Evolutionary conservation across 371 early-diverging fungal genomes (phyloP), one percentile per base, ranked within the genome.

Genomic region (Syncephalis plumigaleata): DNA sequence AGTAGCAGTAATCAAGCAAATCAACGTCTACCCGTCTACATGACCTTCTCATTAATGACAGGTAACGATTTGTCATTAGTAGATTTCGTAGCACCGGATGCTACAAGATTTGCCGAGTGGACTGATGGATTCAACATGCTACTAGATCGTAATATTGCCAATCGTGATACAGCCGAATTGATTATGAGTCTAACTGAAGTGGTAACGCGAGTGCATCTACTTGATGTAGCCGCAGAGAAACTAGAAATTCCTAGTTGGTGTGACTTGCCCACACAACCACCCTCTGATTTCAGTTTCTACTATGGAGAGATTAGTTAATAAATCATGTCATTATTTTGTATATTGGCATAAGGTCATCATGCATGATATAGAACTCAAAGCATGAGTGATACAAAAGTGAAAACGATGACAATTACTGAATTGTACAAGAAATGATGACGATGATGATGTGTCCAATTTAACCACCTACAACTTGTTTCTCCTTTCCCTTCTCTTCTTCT

Each of bases 111-210:
- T 24, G 63, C 75, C 2, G 85, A 84, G 52, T 84, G 85, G 85
- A 77, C 73, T n/a, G 85, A 84, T 55, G 85, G 82, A 1, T 73
- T 84, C 46, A 77, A 75, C 52, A 70, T 84, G 76, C 52, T 82
- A 1, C 52, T 82, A 1, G 77, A 79, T 52, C 64, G 71, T 43
- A 63, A 70, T 42, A 77, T 82, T 50, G 64, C 64, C 1, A 76
- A 66, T 44, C 71, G 75, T 45, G 77, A 76, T 18, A 73, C 74
- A 2, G 76, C 77, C 2, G 77, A 70, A 51, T 63, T 67, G 16
- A 65, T 84, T 17, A 69, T 70, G 38, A 59, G 71, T 1, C 55
- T 84, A 39, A 79, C 81, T 0, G 81, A 84, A 48, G 64, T 77
- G 39, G 75, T 69, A n/a, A 68, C 82, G 21, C 72, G 74, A 45